These are phyloP conservation scores for Knufia fluminis DNA, from an alignment of 2,329 filamentous ascomycete genomes.

Conservation along the genomic window DNA sequence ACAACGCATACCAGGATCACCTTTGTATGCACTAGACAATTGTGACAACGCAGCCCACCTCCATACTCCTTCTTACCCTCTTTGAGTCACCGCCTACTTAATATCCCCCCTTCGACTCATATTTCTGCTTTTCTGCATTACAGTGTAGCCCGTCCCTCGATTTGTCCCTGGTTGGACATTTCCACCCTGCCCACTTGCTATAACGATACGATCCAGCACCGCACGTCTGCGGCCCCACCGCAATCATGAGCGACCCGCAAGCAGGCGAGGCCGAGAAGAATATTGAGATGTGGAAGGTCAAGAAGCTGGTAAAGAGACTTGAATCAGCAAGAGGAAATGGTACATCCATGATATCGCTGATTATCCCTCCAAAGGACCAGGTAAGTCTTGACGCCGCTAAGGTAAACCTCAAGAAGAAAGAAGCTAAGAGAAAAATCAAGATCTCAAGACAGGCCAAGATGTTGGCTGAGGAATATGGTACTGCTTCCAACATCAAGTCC, in stretches of 20 bases:
- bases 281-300: slow-evolving; percentile 82
- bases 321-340: slow-evolving; percentile 96
- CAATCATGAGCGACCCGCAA: slow-evolving; percentile 74
- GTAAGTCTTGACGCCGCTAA: too few relatives aligned
- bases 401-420: too few relatives aligned
- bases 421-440: slow-evolving; percentile 15
- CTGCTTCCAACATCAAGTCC: slow-evolving; percentile 98
- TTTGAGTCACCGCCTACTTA: neutral
- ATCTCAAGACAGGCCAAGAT: slow-evolving; percentile 94
- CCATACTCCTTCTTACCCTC: neutral
- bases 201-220: slow-evolving; percentile 17
- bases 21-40: too few relatives aligned
- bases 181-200: too few relatives aligned
- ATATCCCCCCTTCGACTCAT: neutral
- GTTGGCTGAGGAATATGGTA: slow-evolving; percentile 99
- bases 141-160: neutral
- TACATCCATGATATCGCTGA: slow-evolving; percentile 98
- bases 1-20: too few relatives aligned
- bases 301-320: slow-evolving; percentile 98
- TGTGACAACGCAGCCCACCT: neutral
- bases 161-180: neutral
- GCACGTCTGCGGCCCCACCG: slow-evolving; percentile 12
- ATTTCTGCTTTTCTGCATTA: neutral
- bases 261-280: slow-evolving; percentile 97
- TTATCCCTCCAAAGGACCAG: slow-evolving; percentile 99